Evolutionary conservation across 495 filamentous ascomycete species (phyloP).

Genomic region (Neurospora sp.): DNA sequence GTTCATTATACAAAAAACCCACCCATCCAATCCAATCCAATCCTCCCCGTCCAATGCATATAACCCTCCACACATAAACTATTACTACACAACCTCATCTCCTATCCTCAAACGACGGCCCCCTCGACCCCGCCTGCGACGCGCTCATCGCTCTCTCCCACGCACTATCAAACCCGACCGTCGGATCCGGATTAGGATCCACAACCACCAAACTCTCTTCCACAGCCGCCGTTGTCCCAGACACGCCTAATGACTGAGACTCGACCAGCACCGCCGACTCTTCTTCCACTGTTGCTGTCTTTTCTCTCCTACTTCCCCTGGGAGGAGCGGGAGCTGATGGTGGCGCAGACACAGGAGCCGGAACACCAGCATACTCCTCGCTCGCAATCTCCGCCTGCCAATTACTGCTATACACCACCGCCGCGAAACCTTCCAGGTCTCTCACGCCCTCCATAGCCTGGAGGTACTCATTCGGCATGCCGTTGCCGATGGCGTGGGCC

Average conservation of each 20-base stretch:
- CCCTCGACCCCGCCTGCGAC: background rate
- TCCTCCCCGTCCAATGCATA: background rate
- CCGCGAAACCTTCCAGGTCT: conserved; percentile 88
- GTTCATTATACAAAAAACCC: background rate
- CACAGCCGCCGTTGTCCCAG: conserved; percentile 3
- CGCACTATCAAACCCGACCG: conserved; percentile 49
- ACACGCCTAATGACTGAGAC: background rate
- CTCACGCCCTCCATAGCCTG: conserved; percentile 69
- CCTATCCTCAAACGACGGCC: background rate
- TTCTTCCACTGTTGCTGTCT: background rate
- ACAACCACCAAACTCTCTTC: conserved; percentile 38
- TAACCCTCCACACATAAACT: background rate
- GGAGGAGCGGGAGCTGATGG: background rate
- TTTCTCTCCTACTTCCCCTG: background rate
- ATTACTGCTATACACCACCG: conserved; percentile 88
- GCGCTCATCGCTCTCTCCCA: conserved; percentile 46
- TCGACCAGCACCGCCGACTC: background rate
- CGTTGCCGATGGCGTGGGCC: conserved; percentile 79
- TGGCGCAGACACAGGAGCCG: background rate
- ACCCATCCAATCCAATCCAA: background rate
- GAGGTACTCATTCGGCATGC: conserved; percentile 82
- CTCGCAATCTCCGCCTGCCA: conserved; percentile 62
- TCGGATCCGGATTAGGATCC: conserved; percentile 28
- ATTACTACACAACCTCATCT: background rate
- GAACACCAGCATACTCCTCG: conserved; percentile 11